Conservation (phyloP, 2,329 filamentous ascomycete species). For the Botrytis paeoniae region DNA sequence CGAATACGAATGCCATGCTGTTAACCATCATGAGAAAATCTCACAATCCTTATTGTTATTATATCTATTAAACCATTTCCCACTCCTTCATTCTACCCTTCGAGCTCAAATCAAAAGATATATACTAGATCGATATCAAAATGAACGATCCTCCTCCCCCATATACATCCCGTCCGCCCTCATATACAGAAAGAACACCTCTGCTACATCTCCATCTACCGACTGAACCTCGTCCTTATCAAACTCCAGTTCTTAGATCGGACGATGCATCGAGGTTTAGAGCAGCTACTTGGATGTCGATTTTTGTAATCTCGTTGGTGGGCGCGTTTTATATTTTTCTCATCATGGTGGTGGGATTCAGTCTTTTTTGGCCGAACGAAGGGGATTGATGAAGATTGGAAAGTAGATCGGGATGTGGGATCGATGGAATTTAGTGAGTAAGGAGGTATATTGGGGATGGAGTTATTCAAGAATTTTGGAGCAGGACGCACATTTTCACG, state of each 20-base stretch:
- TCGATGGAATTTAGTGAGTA: background rate
- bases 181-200: background rate
- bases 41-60: background rate
- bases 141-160: background rate
- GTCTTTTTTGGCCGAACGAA: background rate
- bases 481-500: background rate
- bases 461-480: background rate
- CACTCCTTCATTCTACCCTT: background rate
- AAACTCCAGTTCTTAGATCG: background rate
- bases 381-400: background rate
- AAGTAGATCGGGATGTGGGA: background rate
- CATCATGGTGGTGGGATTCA: background rate
- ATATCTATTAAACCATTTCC: background rate
- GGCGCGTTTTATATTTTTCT: background rate
- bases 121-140: background rate
- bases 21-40: background rate
- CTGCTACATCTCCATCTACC: background rate
- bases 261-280: background rate
- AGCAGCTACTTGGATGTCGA: background rate
- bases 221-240: background rate
- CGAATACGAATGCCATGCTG: background rate
- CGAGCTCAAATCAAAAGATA: background rate
- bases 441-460: background rate
- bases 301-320: background rate
- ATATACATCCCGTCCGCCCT: background rate